Base-by-base conservation (phyloP, 2,329 filamentous ascomycete species). In the Biscogniauxia mediterranea region DNA sequence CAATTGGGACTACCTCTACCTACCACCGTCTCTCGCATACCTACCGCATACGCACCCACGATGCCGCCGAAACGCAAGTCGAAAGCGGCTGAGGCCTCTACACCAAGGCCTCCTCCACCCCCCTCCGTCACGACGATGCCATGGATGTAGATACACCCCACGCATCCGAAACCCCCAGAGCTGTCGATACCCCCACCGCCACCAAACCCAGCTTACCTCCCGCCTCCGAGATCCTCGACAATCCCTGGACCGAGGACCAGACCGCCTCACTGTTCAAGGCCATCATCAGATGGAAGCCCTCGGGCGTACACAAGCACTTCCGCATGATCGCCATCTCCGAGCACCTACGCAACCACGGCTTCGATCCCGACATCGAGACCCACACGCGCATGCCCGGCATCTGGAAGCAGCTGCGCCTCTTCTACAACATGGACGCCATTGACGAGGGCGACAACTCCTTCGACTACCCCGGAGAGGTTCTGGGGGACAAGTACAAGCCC, bases 221-320 rank as follows among this genome's bases (percentile, higher is more conserved):
- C 55, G 63, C 74, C 62, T 66, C 78, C 26, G 76, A 78, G 63
- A 68, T 75, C 66, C 75, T 77, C 55, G 85, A 86, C 60, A 91
- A 94, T 66, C 85, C 89, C 25, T 99, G 95, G 95, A 97, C 93
- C 3, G 93, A 97, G 71, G 94, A 97, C 72, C 95, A 99, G 76
- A 90, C 96, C 67, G 93, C 92, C 1, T 93, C 92, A 50, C 83
- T 99, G 0, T 92, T 97, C 79, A 97, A 97, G 74, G 92, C 89
- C 57, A 89, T 98, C 67, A 93, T 98, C 66, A 85, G 89, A 73
- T 97, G 91, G 90, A 99, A 99, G 74, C 95, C 95, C n/a, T 94
- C 94, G 50, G 94, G 93, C 92, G 91, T 97, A 83, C 93, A 97
- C 79, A 96, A 94, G 74, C 92, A 97, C 76, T 96, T 97, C 73